A percentile compares a stretch with the other conserved stretches of the same genome.
These are phyloP conservation scores for Aspergillus thermomutatus DNA, from an alignment of 2,329 filamentous ascomycete species.

Conservation along the genomic window DNA sequence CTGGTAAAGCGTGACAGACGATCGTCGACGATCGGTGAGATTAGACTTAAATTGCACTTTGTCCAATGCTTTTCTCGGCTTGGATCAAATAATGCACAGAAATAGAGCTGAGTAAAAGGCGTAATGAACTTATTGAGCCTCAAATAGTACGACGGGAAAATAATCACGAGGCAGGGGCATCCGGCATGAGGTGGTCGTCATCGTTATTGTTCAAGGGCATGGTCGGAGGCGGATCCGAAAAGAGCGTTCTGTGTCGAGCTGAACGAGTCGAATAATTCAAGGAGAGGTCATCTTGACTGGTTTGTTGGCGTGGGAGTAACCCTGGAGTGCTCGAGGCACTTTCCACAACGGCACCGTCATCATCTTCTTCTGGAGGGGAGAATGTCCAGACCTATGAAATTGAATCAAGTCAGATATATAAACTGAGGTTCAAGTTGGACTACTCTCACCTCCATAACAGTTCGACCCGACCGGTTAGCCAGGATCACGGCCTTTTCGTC, in stretches of 20 bases:
- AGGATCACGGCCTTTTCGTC: conserved; percentile 98
- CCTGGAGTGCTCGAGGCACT: conserved; percentile 34
- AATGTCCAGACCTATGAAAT: conserved; percentile 82
- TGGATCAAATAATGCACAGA: background rate
- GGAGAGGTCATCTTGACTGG: conserved; percentile 11
- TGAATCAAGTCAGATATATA: conserved; percentile 14
- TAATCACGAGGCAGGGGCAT: conserved; percentile 24
- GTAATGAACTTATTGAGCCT: conserved; percentile 11
- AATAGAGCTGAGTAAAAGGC: conserved; percentile 3
- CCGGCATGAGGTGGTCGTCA: conserved; percentile 33
- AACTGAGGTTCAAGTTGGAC: background rate
- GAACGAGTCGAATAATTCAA: background rate
- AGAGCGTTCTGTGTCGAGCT: conserved; percentile 22
- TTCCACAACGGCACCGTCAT: conserved; percentile 25
- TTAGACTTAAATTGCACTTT: background rate
- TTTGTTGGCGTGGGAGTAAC: conserved; percentile 17
- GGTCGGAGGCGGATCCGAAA: conserved; percentile 30
- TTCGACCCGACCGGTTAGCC: conserved; percentile 77
- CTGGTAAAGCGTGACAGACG: too few species aligned
- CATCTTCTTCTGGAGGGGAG: conserved; percentile 55
- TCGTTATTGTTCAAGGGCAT: conserved; percentile 22
- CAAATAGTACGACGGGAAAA: conserved; percentile 1
- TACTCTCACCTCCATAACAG: conserved; percentile 87
- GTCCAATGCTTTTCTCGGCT: background rate
- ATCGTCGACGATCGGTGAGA: too few species aligned